Percentiles rank a stretch among this genome's conserved stretches.
Conservation (phyloP, 1,139 yeast species). For the Casaregolazyma suthepensis region DNA sequence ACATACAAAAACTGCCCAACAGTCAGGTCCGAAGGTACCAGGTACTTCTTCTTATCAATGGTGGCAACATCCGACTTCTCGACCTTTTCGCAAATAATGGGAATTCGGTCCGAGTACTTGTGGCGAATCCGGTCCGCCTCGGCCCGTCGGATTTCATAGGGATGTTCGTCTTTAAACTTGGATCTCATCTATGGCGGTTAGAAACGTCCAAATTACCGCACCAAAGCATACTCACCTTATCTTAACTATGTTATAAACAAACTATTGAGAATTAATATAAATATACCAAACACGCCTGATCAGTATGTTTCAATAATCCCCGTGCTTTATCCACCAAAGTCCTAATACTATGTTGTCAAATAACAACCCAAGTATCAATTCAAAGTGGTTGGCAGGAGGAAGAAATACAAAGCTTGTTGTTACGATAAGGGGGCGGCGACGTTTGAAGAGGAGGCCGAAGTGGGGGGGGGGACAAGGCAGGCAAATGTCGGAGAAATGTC, state of each 20-base stretch:
- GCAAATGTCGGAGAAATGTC: neutral
- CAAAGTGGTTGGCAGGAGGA: slow-evolving; percentile 7
- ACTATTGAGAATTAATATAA: neutral
- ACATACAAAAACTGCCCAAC: slow-evolving; percentile 98
- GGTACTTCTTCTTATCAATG: slow-evolving; percentile 92
- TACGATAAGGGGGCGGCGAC: neutral
- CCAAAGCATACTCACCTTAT: neutral
- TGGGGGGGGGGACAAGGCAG: neutral
- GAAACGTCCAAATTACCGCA: too few relatives aligned
- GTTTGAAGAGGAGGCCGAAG: too few relatives aligned
- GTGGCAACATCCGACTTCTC: slow-evolving; percentile 95
- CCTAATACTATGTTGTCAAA: neutral
- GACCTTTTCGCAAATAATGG: slow-evolving; percentile 94
- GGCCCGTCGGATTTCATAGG: slow-evolving; percentile 89
- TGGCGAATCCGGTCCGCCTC: slow-evolving; percentile 89
- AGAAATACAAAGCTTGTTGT: neutral
- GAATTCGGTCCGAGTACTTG: slow-evolving; percentile 87
- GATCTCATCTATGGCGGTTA: slow-evolving; percentile 51
- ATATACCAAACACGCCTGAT: too few relatives aligned
- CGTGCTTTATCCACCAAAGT: neutral
- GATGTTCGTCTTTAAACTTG: slow-evolving; percentile 87
- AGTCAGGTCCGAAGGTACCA: slow-evolving; percentile 92
- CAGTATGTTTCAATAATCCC: too few relatives aligned
- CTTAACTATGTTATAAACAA: too few relatives aligned
- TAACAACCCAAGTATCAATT: neutral